Conservation (phyloP, 345 rosid species). For the Rubroshorea leprosula region DNA sequence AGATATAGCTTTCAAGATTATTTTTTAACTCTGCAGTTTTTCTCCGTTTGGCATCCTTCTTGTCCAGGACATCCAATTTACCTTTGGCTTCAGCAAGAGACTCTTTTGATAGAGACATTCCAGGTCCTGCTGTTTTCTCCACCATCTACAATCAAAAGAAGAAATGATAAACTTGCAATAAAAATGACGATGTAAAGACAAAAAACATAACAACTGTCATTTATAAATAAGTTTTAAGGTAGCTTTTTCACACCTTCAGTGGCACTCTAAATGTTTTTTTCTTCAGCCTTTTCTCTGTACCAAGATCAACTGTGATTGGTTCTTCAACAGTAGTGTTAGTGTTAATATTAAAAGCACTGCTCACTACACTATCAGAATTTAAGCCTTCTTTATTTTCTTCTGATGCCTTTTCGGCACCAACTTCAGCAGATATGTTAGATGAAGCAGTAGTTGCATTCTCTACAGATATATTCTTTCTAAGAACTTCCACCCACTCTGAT, state of each 20-base stretch:
- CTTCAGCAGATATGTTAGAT: conserved; percentile 44
- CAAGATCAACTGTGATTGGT: conserved; percentile 39
- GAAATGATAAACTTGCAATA: neutral
- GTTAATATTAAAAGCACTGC: conserved; percentile 29
- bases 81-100: conserved; percentile 58
- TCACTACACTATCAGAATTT: conserved; percentile 39
- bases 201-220: conserved; percentile 1
- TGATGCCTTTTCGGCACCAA: conserved; percentile 35
- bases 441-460: conserved; percentile 62
- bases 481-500: conserved; percentile 97
- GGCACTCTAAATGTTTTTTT: conserved; percentile 77
- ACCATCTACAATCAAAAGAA: conserved; percentile 42
- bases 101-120: conserved; percentile 62
- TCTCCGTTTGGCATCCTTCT: conserved; percentile 82
- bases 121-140: conserved; percentile 80
- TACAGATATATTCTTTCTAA: conserved; percentile 58
- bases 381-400: conserved; percentile 47
- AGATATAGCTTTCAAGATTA: conserved; percentile 87
- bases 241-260: no score
- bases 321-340: conserved; percentile 42
- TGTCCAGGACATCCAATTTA: conserved; percentile 73
- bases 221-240: neutral
- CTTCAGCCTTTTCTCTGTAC: conserved; percentile 73
- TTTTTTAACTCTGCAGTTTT: conserved; percentile 93
- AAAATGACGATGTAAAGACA: neutral